phyloP scores from a whole-genome alignment of 2,329 filamentous ascomycete species.

The Cercospora sp. region DNA sequence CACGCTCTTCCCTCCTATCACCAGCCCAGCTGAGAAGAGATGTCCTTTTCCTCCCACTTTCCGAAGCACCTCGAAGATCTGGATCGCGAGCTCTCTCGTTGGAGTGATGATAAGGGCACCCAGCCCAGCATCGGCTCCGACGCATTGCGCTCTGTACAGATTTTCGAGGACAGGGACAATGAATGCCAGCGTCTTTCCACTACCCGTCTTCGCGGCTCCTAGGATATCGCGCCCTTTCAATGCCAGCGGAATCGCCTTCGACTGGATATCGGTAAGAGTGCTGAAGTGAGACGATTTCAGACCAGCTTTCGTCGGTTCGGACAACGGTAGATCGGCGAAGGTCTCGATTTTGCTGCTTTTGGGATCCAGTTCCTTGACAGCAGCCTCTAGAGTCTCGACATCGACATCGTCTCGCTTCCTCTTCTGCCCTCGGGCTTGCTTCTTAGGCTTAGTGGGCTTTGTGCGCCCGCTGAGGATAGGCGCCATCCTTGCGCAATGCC shows the following conservation, averaged over 20 bases:
- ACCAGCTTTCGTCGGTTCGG: conserved; percentile 73
- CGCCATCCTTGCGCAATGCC: conserved; percentile 20
- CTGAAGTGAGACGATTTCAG: conserved; percentile 87
- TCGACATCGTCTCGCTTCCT: conserved; percentile 30
- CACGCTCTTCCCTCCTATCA: conserved; percentile 90
- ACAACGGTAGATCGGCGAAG: conserved; percentile 85
- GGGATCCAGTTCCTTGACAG: conserved; percentile 54
- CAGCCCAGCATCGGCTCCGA: conserved; percentile 79
- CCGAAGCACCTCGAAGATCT: conserved; percentile 91
- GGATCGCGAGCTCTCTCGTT: conserved; percentile 90
- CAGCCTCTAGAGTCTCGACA: conserved; percentile 36
- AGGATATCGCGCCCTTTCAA: conserved; percentile 86
- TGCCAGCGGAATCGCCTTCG: conserved; percentile 81
- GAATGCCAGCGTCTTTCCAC: conserved; percentile 93
- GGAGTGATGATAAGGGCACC: conserved; percentile 92
- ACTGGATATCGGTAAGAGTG: conserved; percentile 86
- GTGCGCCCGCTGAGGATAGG: conserved; percentile 45
- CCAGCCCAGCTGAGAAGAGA: conserved; percentile 83
- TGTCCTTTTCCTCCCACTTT: conserved; percentile 84
- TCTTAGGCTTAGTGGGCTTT: conserved; percentile 57
- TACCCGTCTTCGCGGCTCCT: conserved; percentile 92
- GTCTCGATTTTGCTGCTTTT: conserved; percentile 60
- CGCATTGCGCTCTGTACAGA: conserved; percentile 84
- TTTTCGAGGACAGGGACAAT: conserved; percentile 89
- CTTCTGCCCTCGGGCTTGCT: conserved; percentile 43